These are phyloP conservation scores for Conticribra guillardii DNA, from an alignment of 108 stramenopile species.

Conservation along the genomic window DNA sequence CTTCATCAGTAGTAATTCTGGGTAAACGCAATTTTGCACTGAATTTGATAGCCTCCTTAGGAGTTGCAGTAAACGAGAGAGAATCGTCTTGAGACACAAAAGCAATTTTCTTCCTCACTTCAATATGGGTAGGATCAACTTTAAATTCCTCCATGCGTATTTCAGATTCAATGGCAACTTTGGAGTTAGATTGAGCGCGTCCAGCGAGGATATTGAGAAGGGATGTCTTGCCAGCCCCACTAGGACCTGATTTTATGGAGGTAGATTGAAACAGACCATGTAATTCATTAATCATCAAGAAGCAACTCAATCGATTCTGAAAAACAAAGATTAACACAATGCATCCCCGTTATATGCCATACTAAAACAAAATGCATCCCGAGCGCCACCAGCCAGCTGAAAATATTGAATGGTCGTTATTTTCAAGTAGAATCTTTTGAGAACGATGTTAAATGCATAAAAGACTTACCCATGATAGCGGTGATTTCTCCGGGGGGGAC, in stretches of 20 bases:
- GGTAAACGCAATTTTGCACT: conserved; percentile 83
- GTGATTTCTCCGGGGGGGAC: conserved; percentile 67
- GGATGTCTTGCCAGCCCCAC: conserved; percentile 81
- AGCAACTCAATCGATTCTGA: no score
- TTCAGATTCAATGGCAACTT: conserved; percentile 55
- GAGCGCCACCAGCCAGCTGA: no score
- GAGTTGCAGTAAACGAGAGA: conserved; percentile 80
- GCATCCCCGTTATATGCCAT: no score
- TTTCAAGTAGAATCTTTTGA: no score
- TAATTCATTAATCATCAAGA: background rate
- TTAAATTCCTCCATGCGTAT: conserved; percentile 66
- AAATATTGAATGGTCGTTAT: no score
- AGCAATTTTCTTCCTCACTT: conserved; percentile 77
- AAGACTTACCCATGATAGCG: conserved; percentile 67
- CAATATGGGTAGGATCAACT: conserved; percentile 72
- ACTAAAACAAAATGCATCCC: no score
- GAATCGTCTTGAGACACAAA: conserved; percentile 89
- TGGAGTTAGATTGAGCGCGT: conserved; percentile 44
- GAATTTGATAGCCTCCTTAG: conserved; percentile 85
- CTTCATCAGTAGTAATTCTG: conserved; percentile 52
- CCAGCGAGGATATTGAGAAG: conserved; percentile 85
- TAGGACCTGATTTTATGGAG: no score
- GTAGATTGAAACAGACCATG: no score
- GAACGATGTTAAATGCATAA: no score
- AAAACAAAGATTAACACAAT: no score